A percentile compares a stretch with the other conserved stretches of the same genome.
Conservation (phyloP, 2,329 filamentous ascomycete species). For the Fusarium sterilihyphosum region DNA sequence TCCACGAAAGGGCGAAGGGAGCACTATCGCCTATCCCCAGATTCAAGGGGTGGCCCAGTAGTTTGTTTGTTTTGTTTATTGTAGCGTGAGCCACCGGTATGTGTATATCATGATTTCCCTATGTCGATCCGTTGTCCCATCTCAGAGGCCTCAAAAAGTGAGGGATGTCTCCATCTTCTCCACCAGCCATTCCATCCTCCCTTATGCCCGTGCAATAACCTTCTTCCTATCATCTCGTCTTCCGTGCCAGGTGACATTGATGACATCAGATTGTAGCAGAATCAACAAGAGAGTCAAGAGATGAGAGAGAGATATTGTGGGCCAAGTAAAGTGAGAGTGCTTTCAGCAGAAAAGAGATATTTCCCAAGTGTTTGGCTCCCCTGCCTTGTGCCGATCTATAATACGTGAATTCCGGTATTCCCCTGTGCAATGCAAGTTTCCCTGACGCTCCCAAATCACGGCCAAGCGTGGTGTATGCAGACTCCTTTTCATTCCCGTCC, state of each 20-base stretch:
- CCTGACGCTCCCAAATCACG: conserved; percentile 38
- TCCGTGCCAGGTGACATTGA: background rate
- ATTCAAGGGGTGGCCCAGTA: conserved; percentile 13
- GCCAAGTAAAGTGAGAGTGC: conserved; percentile 28
- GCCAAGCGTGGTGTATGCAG: conserved; percentile 42
- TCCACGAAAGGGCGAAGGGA: background rate
- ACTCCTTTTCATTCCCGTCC: conserved; percentile 41
- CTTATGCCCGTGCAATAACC: background rate
- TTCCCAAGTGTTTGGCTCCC: conserved; percentile 40
- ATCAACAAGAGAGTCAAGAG: conserved; percentile 15
- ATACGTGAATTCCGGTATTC: conserved; percentile 38
- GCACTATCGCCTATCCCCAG: background rate
- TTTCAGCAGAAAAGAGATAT: conserved; percentile 34
- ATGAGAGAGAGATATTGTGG: conserved; percentile 3
- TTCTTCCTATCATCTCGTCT: conserved; percentile 1
- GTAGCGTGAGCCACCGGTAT: conserved; percentile 38
- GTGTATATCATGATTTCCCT: conserved; percentile 38
- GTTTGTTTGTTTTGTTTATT: conserved; percentile 7
- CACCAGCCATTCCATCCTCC: background rate
- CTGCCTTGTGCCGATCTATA: conserved; percentile 44
- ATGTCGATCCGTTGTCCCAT: conserved; percentile 23
- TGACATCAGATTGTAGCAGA: background rate
- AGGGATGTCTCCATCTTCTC: background rate
- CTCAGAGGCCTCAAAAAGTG: conserved; percentile 21
- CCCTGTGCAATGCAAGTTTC: conserved; percentile 41